Percentiles rank a stretch among this genome's conserved stretches.
These are phyloP conservation scores for Bjerkandera adusta DNA, from an alignment of 1,284 basidiomycete genomes.

Conservation along the genomic window DNA sequence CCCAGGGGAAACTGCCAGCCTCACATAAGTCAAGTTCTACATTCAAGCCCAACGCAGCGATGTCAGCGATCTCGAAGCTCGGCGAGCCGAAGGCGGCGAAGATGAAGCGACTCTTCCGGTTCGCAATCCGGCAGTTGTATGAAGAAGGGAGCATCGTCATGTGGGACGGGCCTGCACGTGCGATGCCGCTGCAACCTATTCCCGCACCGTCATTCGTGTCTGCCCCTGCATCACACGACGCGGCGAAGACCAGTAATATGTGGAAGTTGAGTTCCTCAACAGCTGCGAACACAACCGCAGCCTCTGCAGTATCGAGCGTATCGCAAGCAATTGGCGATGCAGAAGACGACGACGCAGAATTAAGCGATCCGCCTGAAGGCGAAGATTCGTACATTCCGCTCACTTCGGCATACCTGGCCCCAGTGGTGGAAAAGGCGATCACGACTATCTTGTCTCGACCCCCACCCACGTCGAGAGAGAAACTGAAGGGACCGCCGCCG, in stretches of 20 bases:
- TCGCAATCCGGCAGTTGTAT: conserved; percentile 58
- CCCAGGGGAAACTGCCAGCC: neutral
- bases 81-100: conserved; percentile 29
- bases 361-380: conserved; percentile 56
- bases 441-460: conserved; percentile 29
- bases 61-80: neutral
- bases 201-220: conserved; percentile 18
- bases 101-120: conserved; percentile 62
- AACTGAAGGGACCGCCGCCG: conserved; percentile 5
- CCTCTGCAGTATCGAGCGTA: conserved; percentile 21
- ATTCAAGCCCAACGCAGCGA: neutral
- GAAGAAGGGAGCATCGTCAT: conserved; percentile 66
- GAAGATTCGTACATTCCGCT: conserved; percentile 69
- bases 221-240: conserved; percentile 9
- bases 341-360: conserved; percentile 39
- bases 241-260: conserved; percentile 8
- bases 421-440: conserved; percentile 46
- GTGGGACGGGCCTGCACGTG: conserved; percentile 56
- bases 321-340: conserved; percentile 20
- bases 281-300: conserved; percentile 22
- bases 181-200: conserved; percentile 17
- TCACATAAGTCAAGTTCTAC: neutral
- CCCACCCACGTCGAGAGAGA: neutral
- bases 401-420: conserved; percentile 47
- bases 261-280: conserved; percentile 16